phyloP scores from a whole-genome alignment of 176 grass and related monocot species.

The Eragrostis curvula region DNA sequence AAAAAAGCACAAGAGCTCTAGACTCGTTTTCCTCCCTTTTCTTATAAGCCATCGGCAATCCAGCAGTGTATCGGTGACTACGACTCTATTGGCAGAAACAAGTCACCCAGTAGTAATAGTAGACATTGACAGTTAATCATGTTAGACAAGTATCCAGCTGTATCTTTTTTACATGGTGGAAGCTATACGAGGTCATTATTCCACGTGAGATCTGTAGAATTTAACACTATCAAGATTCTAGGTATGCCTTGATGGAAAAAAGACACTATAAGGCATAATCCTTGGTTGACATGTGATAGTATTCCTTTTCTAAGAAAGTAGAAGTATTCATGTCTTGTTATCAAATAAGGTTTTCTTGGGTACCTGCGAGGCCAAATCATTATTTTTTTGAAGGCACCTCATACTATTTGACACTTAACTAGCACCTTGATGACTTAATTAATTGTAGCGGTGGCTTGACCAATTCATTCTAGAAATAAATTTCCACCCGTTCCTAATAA shows the following conservation, averaged over 20 bases:
- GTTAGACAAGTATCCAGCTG: no score
- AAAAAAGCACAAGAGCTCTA: neutral
- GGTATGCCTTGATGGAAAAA: neutral
- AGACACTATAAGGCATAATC: neutral
- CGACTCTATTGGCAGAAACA: no score
- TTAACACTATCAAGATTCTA: constrained; percentile 5
- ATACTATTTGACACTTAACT: neutral
- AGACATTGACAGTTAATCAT: no score
- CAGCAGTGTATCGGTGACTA: neutral
- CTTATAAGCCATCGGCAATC: neutral
- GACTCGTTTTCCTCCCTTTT: neutral
- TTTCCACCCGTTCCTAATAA: constrained; percentile 16
- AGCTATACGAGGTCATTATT: no score
- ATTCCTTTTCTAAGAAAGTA: neutral
- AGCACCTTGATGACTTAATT: neutral
- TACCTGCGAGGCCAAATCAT: neutral
- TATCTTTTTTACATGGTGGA: no score
- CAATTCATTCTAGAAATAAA: neutral
- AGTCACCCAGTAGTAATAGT: no score
- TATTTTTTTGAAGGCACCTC: neutral
- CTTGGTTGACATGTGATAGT: neutral
- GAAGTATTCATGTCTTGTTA: neutral
- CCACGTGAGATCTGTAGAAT: no score
- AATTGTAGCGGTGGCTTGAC: neutral
- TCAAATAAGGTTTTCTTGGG: neutral